Evolutionary conservation across 148 eudicot genomes (phyloP), one percentile per base, ranked within the genome.

Genomic region (Camellia sinensis): DNA sequence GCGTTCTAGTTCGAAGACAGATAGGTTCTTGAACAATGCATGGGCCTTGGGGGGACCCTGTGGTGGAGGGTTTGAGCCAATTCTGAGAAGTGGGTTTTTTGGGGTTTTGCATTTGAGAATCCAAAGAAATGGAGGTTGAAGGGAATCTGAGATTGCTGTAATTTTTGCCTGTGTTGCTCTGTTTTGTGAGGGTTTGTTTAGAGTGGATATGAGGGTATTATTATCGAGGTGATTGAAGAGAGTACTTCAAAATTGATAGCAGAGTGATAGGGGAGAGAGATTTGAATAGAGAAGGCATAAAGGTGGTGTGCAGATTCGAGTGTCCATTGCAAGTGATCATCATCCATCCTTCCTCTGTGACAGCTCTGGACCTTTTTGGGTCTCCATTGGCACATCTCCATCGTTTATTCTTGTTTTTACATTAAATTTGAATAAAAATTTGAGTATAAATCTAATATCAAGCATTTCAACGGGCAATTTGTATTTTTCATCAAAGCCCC

Each of bases 1-100:
- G 99, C 99, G 15, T 88, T 73, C 94, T 10, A 96, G 89, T 40
- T 95, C 97, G n/a, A 90, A 71, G 17, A 88, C 90, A 0, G 97
- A 88, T 43, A 91, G 90, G 66, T 21, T 83, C 62, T 87, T 89
- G 66, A 89, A 75, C 75, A 90, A 29, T 29, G 86, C 50, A 17
- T 74, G 83, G 78, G 66, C 75, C 3, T 62, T 75, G 29, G 86
- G 87, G 14, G 79, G 80, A 54, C 63, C 63, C 84, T 65, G 67
- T 82, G 6, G 83, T 9, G 17, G 87, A 63, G 66, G 92, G 87
- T 87, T 88, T 92, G n/a, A 83, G 80, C 85, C 83, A 74, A 78
- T 66, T 84, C 78, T 72, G 83, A 63, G 91, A 84, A 3, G 53
- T 85, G 85, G 86, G 88, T 65, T 78, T 87, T 75, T 81, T 2